These are phyloP conservation scores for Psilocybe subaeruginosa DNA, from an alignment of 768 basidiomycete genomes.

Conservation along the genomic window DNA sequence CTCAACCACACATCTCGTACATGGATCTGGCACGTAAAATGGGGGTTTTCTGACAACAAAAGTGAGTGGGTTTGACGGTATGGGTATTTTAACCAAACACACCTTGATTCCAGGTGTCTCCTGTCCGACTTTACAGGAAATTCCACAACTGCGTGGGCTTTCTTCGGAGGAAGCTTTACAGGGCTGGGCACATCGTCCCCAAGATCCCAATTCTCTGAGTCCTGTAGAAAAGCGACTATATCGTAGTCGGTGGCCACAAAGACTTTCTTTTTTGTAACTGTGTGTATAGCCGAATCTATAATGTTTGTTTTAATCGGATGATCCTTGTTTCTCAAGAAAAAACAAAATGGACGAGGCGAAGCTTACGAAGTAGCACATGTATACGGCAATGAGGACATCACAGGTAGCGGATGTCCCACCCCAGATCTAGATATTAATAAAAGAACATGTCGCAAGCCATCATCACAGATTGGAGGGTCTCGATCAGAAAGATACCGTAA, in stretches of 20 bases:
- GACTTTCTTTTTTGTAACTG: slow-evolving; percentile 14
- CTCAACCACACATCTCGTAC: neutral
- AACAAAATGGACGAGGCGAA: neutral
- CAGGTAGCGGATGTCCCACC: slow-evolving; percentile 22
- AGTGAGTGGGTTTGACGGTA: neutral
- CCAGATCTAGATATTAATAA: slow-evolving; percentile 19
- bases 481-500: too few species aligned
- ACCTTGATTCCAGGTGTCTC: neutral
- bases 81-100: neutral
- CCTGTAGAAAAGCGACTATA: slow-evolving; percentile 55
- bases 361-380: slow-evolving; percentile 24
- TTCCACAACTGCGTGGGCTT: neutral
- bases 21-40: neutral
- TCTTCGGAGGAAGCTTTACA: slow-evolving; percentile 37
- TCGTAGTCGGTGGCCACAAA: slow-evolving; percentile 33
- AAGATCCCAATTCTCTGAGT: slow-evolving; percentile 75
- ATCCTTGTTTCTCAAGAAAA: neutral
- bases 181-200: slow-evolving; percentile 58
- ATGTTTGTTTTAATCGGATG: too few species aligned
- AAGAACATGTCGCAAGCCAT: too few species aligned
- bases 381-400: slow-evolving; percentile 24
- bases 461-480: too few species aligned
- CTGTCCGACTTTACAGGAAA: slow-evolving; percentile 5
- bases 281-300: too few species aligned
- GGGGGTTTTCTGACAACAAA: neutral